Evolutionary conservation across 2,329 filamentous ascomycete species (phyloP).

Genomic region (Thermothelomyces thermophilus): DNA sequence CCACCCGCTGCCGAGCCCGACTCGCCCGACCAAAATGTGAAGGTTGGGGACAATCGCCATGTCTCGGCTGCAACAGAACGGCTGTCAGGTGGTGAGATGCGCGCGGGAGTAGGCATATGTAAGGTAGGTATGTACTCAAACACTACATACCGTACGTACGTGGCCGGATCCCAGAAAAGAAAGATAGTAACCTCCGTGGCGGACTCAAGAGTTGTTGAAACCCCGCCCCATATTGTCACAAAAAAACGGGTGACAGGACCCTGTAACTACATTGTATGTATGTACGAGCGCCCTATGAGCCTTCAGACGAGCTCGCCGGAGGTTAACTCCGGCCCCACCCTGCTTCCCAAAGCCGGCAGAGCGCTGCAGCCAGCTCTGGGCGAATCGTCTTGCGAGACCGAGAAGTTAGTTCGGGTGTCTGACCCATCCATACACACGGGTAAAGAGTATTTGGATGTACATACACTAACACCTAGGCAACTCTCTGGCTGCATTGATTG

Average conservation of each 20-base stretch:
- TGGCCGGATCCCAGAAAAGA: not conserved
- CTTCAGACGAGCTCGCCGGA: not conserved
- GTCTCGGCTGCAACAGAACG: not conserved
- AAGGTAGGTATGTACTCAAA: no score
- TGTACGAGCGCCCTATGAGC: not conserved
- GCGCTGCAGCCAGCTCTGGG: not conserved
- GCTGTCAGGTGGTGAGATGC: not conserved
- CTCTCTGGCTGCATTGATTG: not conserved
- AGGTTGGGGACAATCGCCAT: not conserved
- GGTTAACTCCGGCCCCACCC: constrained; percentile 9
- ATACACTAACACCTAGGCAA: no score
- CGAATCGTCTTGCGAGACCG: not conserved
- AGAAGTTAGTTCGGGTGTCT: no score
- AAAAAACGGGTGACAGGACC: no score
- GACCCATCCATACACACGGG: no score
- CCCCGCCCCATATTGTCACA: no score
- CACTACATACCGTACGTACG: no score
- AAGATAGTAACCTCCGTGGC: not conserved
- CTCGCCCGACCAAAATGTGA: no score
- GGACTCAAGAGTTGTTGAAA: not conserved
- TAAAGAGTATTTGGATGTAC: no score
- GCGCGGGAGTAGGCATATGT: no score
- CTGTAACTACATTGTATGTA: no score
- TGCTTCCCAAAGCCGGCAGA: not conserved
- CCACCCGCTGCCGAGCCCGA: constrained; percentile 2